These are phyloP conservation scores for Sporothrix schenckii DNA, from an alignment of 2,329 filamentous ascomycete species.

Conservation along the genomic window DNA sequence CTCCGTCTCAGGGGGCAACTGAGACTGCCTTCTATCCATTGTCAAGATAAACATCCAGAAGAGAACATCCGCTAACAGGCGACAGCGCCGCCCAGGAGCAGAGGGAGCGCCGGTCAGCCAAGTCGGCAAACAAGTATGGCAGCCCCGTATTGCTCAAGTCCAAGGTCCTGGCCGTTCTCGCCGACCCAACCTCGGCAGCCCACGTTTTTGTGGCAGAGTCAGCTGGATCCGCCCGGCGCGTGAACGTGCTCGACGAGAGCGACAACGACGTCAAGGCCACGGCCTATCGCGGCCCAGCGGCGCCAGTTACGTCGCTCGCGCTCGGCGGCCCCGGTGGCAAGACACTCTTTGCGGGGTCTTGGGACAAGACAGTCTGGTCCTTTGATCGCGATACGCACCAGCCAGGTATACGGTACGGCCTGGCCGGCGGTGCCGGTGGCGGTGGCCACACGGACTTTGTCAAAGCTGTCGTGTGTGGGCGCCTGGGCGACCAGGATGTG, in stretches of 20 bases:
- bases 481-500: slow-evolving; percentile 61
- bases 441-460: slow-evolving; percentile 87
- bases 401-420: slow-evolving; percentile 59
- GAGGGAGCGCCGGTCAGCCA: slow-evolving; percentile 66
- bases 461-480: slow-evolving; percentile 71
- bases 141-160: slow-evolving; percentile 78
- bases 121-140: slow-evolving; percentile 76
- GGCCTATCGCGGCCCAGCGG: slow-evolving; percentile 71
- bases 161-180: slow-evolving; percentile 76
- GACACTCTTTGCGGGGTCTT: slow-evolving; percentile 82
- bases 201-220: slow-evolving; percentile 82
- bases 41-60: not conserved
- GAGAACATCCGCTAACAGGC: slow-evolving; percentile 41
- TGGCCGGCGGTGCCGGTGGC: slow-evolving; percentile 4
- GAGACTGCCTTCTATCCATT: not conserved
- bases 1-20: not conserved
- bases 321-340: slow-evolving; percentile 59
- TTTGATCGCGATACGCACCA: slow-evolving; percentile 68
- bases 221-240: slow-evolving; percentile 73
- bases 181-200: slow-evolving; percentile 64
- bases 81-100: slow-evolving; percentile 56
- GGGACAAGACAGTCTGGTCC: slow-evolving; percentile 91
- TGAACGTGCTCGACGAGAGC: slow-evolving; percentile 70
- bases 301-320: slow-evolving; percentile 78
- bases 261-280: slow-evolving; percentile 47